These are phyloP conservation scores for Cordyceps fumosorosea DNA, from an alignment of 2,329 filamentous ascomycete species.

Conservation along the genomic window DNA sequence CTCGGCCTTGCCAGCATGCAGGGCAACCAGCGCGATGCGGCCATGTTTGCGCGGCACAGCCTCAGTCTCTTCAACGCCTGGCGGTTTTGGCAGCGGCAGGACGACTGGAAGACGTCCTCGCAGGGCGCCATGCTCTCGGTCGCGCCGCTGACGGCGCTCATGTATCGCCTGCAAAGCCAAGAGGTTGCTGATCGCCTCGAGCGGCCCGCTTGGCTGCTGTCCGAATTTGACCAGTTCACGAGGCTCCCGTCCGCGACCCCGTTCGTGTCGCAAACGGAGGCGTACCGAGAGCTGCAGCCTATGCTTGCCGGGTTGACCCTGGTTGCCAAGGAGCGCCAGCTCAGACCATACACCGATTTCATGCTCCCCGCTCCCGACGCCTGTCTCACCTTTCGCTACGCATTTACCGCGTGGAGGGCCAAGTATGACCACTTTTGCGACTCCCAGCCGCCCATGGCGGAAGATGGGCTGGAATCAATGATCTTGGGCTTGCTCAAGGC, in stretches of 20 bases:
- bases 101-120: background rate
- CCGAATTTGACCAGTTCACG: background rate
- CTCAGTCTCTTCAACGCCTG: background rate
- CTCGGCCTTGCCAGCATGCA: conserved; percentile 1
- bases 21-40: background rate
- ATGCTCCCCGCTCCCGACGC: background rate
- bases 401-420: background rate
- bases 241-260: background rate
- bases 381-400: background rate
- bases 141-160: background rate
- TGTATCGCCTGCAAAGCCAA: background rate
- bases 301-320: background rate
- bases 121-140: background rate
- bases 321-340: background rate
- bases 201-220: background rate
- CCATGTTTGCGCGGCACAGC: background rate
- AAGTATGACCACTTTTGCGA: background rate
- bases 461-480: background rate
- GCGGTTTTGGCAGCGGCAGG: background rate
- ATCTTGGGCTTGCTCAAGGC: background rate
- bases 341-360: background rate
- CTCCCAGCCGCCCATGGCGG: background rate
- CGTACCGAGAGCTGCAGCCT: background rate
- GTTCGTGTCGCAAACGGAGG: background rate
- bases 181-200: background rate